phyloP scores from a whole-genome alignment of 371 early-diverging fungal genomes.

The Quaeritorhiza haematococci region DNA sequence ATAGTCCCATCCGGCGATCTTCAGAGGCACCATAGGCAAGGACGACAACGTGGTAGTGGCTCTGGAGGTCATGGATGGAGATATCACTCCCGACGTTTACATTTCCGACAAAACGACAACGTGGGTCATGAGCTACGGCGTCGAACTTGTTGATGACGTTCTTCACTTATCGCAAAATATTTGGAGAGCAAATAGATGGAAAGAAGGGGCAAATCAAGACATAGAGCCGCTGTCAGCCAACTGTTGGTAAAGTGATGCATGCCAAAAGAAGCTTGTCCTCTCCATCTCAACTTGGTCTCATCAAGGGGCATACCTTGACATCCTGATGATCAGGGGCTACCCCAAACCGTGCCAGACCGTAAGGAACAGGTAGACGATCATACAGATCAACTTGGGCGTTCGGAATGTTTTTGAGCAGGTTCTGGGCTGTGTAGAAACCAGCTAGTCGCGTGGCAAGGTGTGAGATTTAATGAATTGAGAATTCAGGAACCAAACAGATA shows the following conservation, averaged over 20 bases:
- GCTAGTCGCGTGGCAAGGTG: slow-evolving; percentile 47
- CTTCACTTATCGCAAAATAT: slow-evolving; percentile 13
- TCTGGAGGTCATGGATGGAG: slow-evolving; percentile 36
- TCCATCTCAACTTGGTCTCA: neutral
- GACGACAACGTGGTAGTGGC: slow-evolving; percentile 73
- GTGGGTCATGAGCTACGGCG: slow-evolving; percentile 61
- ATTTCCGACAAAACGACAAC: slow-evolving; percentile 80
- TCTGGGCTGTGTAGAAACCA: slow-evolving; percentile 89
- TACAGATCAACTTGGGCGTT: slow-evolving; percentile 73
- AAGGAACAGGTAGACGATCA: slow-evolving; percentile 79
- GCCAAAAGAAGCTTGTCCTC: neutral
- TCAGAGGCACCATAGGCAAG: slow-evolving; percentile 83
- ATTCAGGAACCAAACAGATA: neutral
- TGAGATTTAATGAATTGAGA: neutral
- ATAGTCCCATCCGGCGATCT: slow-evolving; percentile 68
- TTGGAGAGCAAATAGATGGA: neutral
- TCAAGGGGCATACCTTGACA: slow-evolving; percentile 68
- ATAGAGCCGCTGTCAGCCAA: neutral
- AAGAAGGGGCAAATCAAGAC: neutral
- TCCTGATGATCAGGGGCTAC: slow-evolving; percentile 99
- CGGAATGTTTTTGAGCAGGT: slow-evolving; percentile 59
- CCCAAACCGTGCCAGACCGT: slow-evolving; percentile 91
- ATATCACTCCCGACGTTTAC: slow-evolving; percentile 38
- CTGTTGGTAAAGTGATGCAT: neutral
- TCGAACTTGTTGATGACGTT: slow-evolving; percentile 82